Conservation (phyloP, 352 stramenopile genomes). For the Pythium pyrilobum region DNA sequence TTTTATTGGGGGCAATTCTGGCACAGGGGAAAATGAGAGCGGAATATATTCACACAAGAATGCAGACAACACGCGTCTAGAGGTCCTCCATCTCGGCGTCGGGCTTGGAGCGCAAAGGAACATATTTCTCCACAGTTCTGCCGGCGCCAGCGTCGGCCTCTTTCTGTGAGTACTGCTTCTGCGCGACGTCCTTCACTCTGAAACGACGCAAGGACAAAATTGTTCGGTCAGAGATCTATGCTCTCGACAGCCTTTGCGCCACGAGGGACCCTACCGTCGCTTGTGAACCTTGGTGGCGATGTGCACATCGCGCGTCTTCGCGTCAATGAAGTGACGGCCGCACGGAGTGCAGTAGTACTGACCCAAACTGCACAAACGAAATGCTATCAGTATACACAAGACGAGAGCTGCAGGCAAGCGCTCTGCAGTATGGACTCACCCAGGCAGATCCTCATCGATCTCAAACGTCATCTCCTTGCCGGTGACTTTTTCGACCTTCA, state of each 20-base stretch:
- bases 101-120: conserved; percentile 39
- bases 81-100: conserved; percentile 56
- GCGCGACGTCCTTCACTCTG: conserved; percentile 84
- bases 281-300: conserved; percentile 86
- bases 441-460: conserved; percentile 79
- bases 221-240: not conserved
- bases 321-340: conserved; percentile 81
- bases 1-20: too few relatives aligned
- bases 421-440: conserved; percentile 25
- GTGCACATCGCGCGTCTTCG: conserved; percentile 71
- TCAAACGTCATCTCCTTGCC: conserved; percentile 67
- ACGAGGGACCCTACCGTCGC: conserved; percentile 34
- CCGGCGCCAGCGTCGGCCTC: conserved; percentile 72
- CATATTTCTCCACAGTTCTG: conserved; percentile 71
- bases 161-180: conserved; percentile 87
- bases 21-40: not conserved
- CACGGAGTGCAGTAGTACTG: conserved; percentile 88
- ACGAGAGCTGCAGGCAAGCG: not conserved
- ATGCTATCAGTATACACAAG: not conserved
- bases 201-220: not conserved
- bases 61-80: conserved; percentile 20
- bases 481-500: conserved; percentile 50
- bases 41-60: conserved; percentile 10
- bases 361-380: conserved; percentile 41
- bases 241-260: not conserved